Evolutionary conservation across 2,329 filamentous ascomycete species (phyloP), one percentile per base, ranked within the genome.

Genomic region (Didymella exigua): DNA sequence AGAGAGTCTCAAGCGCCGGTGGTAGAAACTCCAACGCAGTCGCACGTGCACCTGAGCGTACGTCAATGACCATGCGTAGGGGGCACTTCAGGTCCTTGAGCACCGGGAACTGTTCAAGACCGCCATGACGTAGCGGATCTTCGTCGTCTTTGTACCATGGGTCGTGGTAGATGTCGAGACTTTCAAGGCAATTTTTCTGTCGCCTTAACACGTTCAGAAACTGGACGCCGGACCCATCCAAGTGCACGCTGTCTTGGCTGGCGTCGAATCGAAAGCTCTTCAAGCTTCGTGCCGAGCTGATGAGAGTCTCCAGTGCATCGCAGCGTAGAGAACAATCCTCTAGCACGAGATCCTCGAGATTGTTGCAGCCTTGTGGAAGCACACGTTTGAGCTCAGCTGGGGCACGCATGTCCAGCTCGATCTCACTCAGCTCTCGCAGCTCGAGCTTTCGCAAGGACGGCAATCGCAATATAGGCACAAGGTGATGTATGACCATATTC

Each of bases 391-490:
- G 49, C 10, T 42, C 50, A 4, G 48, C 49, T 19, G 49, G 43
- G 29, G 44, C 43, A 5, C 29, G 53, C 43, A 37, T 44, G 21
- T 47, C 42, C 13, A 44, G 24, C 5, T 34, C 29, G 10, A 40
- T 34, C 31, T 61, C 57, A 13, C 46, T 19, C 16, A 67, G 18
- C 8, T 49, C 59, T 24, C 48, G 45, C 5, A 71, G 18, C 4
- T 48, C 26, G 4, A 72, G 49, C 27, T 43, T 57, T 16, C 58
- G 58, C 27, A 72, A 49, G 3, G 67, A 64, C 4, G 56, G 59
- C 9, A 70, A 33, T 6, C 53, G 62, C 24, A 71, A 65, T 2
- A 70, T n/a, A 6, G 67, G 67, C 7, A 53, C 49, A 9, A 72
- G 27, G 16, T 62, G 49, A 16, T 41, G 52, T 34, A 68, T 48